Conservation (phyloP, 2,329 filamentous ascomycete genomes). For the Volutella citrinella region DNA sequence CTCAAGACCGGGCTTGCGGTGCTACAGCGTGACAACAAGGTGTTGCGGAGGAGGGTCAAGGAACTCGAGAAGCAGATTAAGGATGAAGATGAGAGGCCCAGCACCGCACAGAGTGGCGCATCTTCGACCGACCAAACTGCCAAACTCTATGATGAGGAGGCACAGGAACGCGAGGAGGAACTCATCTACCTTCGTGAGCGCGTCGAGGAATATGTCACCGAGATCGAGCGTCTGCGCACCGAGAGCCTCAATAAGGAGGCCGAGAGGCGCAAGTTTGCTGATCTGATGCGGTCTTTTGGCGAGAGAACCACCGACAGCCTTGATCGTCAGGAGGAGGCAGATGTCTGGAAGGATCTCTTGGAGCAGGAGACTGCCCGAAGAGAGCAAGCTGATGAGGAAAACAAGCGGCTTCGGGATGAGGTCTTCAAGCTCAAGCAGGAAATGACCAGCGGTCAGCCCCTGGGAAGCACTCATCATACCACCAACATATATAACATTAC, state of each 20-base stretch:
- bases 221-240: conserved; percentile 77
- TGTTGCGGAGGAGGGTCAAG: conserved; percentile 74
- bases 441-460: conserved; percentile 35
- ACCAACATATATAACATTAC: conserved; percentile 66
- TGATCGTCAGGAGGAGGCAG: conserved; percentile 61
- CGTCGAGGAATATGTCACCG: conserved; percentile 77
- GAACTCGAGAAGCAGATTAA: conserved; percentile 81
- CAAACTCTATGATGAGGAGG: conserved; percentile 55
- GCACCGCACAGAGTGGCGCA: conserved; percentile 53
- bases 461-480: conserved; percentile 53
- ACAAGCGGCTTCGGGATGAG: conserved; percentile 79
- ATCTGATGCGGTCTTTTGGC: conserved; percentile 63
- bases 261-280: conserved; percentile 82
- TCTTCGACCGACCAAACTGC: conserved; percentile 59
- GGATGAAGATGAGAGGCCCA: conserved; percentile 61
- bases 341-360: conserved; percentile 93
- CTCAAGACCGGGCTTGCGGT: conserved; percentile 87
- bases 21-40: conserved; percentile 86
- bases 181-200: conserved; percentile 80
- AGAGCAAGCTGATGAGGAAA: conserved; percentile 89
- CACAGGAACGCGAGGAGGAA: conserved; percentile 77
- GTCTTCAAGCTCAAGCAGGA: conserved; percentile 69
- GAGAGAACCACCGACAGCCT: conserved; percentile 48
- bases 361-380: conserved; percentile 87
- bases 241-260: conserved; percentile 77